phyloP scores from a whole-genome alignment of 495 filamentous ascomycete species.

The Annulohypoxylon maeteangense region DNA sequence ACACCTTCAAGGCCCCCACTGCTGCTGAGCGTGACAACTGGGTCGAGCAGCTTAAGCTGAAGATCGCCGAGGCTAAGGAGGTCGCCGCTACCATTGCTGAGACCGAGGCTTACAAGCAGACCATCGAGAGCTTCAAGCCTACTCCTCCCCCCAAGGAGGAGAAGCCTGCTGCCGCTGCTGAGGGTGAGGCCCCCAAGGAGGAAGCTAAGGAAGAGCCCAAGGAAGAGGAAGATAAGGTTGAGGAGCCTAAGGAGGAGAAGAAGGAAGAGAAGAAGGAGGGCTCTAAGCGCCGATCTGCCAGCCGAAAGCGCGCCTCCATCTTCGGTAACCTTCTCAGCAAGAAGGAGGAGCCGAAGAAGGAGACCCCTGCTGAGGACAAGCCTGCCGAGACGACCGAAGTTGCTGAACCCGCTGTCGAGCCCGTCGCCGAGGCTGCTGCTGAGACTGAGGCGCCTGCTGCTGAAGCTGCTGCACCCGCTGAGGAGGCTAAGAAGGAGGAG shows the following conservation, averaged over 20 bases:
- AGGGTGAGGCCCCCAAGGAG: constrained; percentile 65
- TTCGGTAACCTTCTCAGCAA: constrained; percentile 81
- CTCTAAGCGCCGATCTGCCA: constrained; percentile 76
- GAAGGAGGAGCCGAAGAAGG: constrained; percentile 76
- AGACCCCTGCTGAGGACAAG: constrained; percentile 60
- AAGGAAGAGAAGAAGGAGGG: constrained; percentile 63
- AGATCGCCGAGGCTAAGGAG: constrained; percentile 81
- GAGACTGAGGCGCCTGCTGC: constrained; percentile 42
- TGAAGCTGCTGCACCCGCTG: constrained; percentile 49
- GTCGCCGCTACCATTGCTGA: constrained; percentile 72
- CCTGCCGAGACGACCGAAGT: constrained; percentile 45
- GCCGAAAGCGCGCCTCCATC: constrained; percentile 86
- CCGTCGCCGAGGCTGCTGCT: constrained; percentile 40
- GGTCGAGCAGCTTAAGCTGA: constrained; percentile 79
- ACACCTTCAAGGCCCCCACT: constrained; percentile 82
- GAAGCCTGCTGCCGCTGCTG: constrained; percentile 55
- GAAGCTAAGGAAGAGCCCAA: constrained; percentile 55
- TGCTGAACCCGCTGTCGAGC: constrained; percentile 45
- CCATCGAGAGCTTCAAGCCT: constrained; percentile 77
- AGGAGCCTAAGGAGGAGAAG: constrained; percentile 53
- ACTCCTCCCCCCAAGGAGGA: constrained; percentile 59
- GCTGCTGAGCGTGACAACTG: constrained; percentile 88
- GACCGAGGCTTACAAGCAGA: constrained; percentile 82
- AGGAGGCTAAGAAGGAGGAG: constrained; percentile 50
- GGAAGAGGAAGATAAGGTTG: constrained; percentile 56